Base-by-base conservation (phyloP, 192 early-diverging fungal species). In the Chytriomyces hyalinus region DNA sequence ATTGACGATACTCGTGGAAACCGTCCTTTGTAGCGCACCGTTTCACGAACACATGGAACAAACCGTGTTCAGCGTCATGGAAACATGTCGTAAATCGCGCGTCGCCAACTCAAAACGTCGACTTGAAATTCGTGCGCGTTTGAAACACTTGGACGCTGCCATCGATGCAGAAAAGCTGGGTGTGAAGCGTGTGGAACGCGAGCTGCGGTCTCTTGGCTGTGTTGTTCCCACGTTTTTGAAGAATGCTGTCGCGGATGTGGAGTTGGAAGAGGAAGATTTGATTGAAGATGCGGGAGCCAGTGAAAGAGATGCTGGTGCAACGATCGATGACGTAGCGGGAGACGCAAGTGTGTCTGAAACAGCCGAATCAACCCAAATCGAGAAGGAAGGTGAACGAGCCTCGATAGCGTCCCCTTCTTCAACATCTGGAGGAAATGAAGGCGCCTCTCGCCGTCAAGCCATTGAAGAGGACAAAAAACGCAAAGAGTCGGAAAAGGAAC, bases 21-120 rank as follows among this genome's bases (percentile, higher is more conserved):
- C 9, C 1, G 7, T 70, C 15, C 20, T 17, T 13, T 47, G 6
- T 1, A 26, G 15, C 2, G n/a, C 15, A 7, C 15, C 49, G 36
- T 70, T 70, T 43, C 48, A 36, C 26, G 69, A 70, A 10, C 45
- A 22, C 24, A 28, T 70, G n/a, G 69, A 70, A 8, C n/a, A 9
- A n/a, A 13, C 22, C n/a, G 69, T 70, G 11, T 47, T 70, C 13
- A 26, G 50, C 20, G 50, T 10, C 43, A 6, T 59, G 6, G 69
- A 70, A 24, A 15, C 50, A 8, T 11, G 8, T 15, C 47, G 69
- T 13, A 67, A 67, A 48, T 7, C 28, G 49, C 47, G 28, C 17
- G 69, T 3, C 17, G 49, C 49, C 24, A 50, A 57, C 44, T 7
- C 13, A 24, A 70, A 70, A 36, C 69, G 53, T 5, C 47, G 69